phyloP scores from a whole-genome alignment of 306 rosid genomes.

The Clitoria ternatea region DNA sequence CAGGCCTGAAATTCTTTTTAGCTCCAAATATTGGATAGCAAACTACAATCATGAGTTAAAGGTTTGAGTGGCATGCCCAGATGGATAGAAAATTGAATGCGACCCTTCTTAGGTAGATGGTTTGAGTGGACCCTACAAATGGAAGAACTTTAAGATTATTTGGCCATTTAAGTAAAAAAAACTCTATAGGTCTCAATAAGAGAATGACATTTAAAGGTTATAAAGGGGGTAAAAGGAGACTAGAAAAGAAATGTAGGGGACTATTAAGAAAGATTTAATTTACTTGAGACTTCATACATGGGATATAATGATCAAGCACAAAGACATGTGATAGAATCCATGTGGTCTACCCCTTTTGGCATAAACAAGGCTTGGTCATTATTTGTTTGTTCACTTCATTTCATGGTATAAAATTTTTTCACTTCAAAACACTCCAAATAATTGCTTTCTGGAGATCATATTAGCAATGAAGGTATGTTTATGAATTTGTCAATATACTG shows the following conservation, averaged over 20 bases:
- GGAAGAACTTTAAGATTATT: too few relatives aligned
- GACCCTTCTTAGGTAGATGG: too few relatives aligned
- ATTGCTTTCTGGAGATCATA: too few relatives aligned
- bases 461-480: too few relatives aligned
- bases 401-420: neutral
- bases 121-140: too few relatives aligned
- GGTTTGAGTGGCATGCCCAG: neutral
- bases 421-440: too few relatives aligned
- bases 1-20: neutral
- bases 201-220: too few relatives aligned
- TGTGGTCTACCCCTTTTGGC: neutral
- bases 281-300: neutral
- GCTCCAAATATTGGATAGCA: neutral
- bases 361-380: neutral
- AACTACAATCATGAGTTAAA: neutral
- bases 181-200: too few relatives aligned
- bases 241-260: neutral
- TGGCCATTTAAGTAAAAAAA: too few relatives aligned
- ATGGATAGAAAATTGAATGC: neutral
- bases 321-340: neutral
- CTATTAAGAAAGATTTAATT: neutral
- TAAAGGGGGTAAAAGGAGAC: too few relatives aligned
- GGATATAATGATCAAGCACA: neutral
- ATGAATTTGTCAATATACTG: too few relatives aligned
- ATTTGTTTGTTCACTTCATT: neutral